phyloP scores from a whole-genome alignment of 352 stramenopile genomes.

The Phytophthora vignae region DNA sequence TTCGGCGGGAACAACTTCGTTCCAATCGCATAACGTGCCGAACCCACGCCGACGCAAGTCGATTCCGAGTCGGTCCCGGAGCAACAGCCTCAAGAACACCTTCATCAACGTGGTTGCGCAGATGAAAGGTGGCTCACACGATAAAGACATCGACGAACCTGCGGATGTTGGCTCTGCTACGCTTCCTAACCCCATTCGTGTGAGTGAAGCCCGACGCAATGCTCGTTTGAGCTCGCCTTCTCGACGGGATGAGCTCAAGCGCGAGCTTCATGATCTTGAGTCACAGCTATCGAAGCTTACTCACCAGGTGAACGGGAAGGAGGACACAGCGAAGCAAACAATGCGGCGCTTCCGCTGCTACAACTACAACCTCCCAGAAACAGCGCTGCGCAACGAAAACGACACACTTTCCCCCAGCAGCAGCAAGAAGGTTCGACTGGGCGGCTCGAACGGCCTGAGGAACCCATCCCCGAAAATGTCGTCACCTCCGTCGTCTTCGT shows the following conservation, averaged over 20 bases:
- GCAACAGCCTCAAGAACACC: constrained; percentile 73
- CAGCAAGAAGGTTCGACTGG: constrained; percentile 31
- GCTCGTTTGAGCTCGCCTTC: constrained; percentile 39
- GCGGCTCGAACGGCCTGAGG: constrained; percentile 14
- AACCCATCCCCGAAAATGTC: constrained; percentile 46
- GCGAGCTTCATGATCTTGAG: constrained; percentile 65
- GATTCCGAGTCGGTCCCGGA: constrained; percentile 63
- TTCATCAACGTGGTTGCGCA: constrained; percentile 73
- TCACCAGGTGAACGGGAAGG: constrained; percentile 70
- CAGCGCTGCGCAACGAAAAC: constrained; percentile 50
- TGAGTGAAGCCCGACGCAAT: constrained; percentile 33
- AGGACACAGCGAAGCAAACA: constrained; percentile 61
- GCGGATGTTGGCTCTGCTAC: constrained; percentile 43
- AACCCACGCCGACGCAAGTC: constrained; percentile 64
- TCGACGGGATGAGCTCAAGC: constrained; percentile 62
- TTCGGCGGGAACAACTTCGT: constrained; percentile 4
- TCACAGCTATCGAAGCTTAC: constrained; percentile 69
- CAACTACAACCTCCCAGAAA: constrained; percentile 86
- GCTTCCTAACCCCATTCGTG: constrained; percentile 39
- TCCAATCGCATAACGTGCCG: constrained; percentile 43
- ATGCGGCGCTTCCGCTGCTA: constrained; percentile 78
- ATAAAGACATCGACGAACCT: constrained; percentile 40
- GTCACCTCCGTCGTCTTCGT: constrained; percentile 46
- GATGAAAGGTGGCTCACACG: constrained; percentile 51
- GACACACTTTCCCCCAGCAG: constrained; percentile 57